These are phyloP conservation scores for Pseudopyrenochaeta lycopersici DNA, from an alignment of 2,329 filamentous ascomycete species.

Conservation along the genomic window DNA sequence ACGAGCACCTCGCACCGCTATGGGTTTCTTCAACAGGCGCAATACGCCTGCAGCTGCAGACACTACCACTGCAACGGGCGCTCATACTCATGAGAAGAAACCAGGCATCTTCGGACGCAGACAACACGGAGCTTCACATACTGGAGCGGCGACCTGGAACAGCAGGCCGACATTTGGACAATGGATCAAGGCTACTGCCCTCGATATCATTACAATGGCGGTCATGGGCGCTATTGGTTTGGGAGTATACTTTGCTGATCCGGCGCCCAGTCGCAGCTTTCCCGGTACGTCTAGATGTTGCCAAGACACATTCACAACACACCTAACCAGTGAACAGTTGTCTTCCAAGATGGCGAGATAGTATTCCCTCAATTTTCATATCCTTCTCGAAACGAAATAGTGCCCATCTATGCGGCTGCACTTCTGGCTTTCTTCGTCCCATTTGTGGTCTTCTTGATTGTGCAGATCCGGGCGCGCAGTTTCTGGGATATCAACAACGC, in stretches of 20 bases:
- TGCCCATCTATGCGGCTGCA: conserved; percentile 68
- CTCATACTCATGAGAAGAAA: conserved; percentile 38
- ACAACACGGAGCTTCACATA: conserved; percentile 20
- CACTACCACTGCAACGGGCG: conserved; percentile 45
- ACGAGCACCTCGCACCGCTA: conserved; percentile 21
- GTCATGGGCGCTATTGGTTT: conserved; percentile 72
- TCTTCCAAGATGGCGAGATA: conserved; percentile 71
- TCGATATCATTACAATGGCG: conserved; percentile 74
- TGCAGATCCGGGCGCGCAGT: conserved; percentile 70
- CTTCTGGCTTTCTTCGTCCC: conserved; percentile 72
- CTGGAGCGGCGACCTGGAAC: conserved; percentile 34
- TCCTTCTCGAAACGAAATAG: conserved; percentile 72
- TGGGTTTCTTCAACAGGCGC: conserved; percentile 52
- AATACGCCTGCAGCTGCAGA: conserved; percentile 44
- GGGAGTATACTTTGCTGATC: conserved; percentile 72
- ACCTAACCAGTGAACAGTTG: conserved; percentile 51
- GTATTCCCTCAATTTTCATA: conserved; percentile 76
- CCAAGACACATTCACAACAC: background rate
- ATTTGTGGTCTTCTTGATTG: conserved; percentile 69
- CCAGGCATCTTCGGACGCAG: conserved; percentile 36
- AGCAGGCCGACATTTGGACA: conserved; percentile 68
- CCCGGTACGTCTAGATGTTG: conserved; percentile 50
- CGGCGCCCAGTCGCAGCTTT: conserved; percentile 74
- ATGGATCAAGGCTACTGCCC: conserved; percentile 73
- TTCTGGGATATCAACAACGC: conserved; percentile 72